Evolutionary conservation across 1,139 yeast species (phyloP), one percentile per base, ranked within the genome.

Genomic region (Diutina ranongensis): DNA sequence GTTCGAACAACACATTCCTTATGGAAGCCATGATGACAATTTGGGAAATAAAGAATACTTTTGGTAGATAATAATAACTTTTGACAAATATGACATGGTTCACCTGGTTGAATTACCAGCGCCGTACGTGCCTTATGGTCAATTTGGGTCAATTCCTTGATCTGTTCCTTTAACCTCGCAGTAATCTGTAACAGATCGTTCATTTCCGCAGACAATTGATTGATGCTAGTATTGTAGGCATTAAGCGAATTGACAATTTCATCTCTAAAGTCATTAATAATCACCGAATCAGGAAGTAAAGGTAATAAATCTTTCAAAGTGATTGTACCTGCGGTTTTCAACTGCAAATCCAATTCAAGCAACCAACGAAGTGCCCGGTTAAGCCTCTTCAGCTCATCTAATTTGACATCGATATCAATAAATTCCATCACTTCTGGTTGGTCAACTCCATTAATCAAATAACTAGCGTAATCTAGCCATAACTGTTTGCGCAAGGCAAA

Each of bases 1-100:
- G 65, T 65, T 48, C 78, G 74, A 4, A 84, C 74, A 25, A 88
- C 62, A 62, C 98, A 94, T 56, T 88, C 96, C 48, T 82, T 81
- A 59, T 94, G 98, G 65, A 85, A 84, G 7, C 86, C 79, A 61
- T 92, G 98, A 50, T 78, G 83, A 57, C 98, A 92, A 48, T 67
- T 70, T 0, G 97, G 96, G 57, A 88, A 92, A 10, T 38, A 83
- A 78, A 45, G 83, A 72, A 56, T 88, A 89, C 55, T 82, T 81
- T 48, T 89, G 76, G 3, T 80, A 74, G 2, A 87, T 74, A 44
- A 92, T 65, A 5, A 25, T 8, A 94, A 72, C 52, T 73, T 73
- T 16, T 71, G 64, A 62, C 98, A 94, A 4, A 77, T 54, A 42
- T 74, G 70, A 63, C 99, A 92, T 1, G 92, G 76, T 51, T 83